Evolutionary conservation across 192 early-diverging fungal species (phyloP).

Genomic region (Phycomyces nitens): DNA sequence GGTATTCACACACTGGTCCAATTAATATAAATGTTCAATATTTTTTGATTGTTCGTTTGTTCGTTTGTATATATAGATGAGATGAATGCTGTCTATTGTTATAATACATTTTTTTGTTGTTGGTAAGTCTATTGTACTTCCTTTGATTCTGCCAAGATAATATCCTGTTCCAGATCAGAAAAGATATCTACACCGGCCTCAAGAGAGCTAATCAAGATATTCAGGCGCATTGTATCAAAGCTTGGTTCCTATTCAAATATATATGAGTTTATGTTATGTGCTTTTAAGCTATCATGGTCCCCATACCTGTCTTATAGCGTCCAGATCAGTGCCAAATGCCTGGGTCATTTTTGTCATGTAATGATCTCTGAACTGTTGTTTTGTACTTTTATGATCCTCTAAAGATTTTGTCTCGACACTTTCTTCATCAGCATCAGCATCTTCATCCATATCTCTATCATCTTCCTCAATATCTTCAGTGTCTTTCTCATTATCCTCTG

Average conservation of each 20-base stretch:
- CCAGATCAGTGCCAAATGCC: conserved; percentile 40
- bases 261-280: too few relatives aligned
- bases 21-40: too few relatives aligned
- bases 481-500: neutral
- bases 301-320: conserved; percentile 34
- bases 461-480: neutral
- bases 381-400: conserved; percentile 7
- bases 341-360: conserved; percentile 38
- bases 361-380: conserved; percentile 29
- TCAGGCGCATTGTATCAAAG: conserved; percentile 23
- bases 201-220: conserved; percentile 39
- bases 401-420: neutral
- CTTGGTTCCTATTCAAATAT: conserved; percentile 24
- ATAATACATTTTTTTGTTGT: too few relatives aligned
- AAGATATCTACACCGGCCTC: conserved; percentile 40
- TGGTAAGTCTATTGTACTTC: too few relatives aligned
- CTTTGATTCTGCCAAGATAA: conserved; percentile 16
- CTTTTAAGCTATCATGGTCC: too few relatives aligned
- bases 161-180: conserved; percentile 35
- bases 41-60: too few relatives aligned
- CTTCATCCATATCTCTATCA: conserved; percentile 1
- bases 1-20: too few relatives aligned
- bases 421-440: neutral
- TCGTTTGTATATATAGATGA: too few relatives aligned
- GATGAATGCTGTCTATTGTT: too few relatives aligned